Base-by-base conservation (phyloP, 768 basidiomycete genomes). In the Fomitopsis serialis region DNA sequence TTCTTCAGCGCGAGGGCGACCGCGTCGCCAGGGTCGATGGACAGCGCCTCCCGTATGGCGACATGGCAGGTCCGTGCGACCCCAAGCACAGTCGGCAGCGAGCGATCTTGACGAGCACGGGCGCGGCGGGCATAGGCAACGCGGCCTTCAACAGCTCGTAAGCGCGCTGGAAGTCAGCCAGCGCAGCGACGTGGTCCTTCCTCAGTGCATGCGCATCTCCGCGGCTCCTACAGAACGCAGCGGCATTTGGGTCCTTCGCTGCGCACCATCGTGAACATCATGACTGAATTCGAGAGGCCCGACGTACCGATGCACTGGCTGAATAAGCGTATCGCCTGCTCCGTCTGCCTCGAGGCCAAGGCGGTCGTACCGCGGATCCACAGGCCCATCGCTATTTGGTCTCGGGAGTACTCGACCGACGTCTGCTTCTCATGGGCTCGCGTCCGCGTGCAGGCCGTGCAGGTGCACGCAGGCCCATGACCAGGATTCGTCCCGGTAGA, bases 41-140 rank as follows among this genome's bases (percentile, higher is more conserved):
- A 37, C 9, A 56, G 34, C 10, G 47, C 55, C 2, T 56, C 46
- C 1, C 42, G n/a, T 3, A 48, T 32, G 8, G 51, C 51, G 42
- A 52, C 25, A 56, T 27, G n/a, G 55, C 55, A 17, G 51, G 3
- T 5, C 45, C n/a, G 5, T 21, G 37, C 4, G 44, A 52, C 2
- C 50, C 55, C 11, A 52, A 45, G n/a, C 32, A 32, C 12, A 56
- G 27, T 11, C 51, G 50, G 25, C 50, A 52, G 11, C 51, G 50
- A 19, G 55, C 55, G 3, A 42, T 44, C 19, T 42, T 11, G 2
- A 48, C 9, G 23, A 43, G 24, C 11, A 43, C 23, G 3, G 8
- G 11, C 8, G 27, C 24, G 7, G 45, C 17, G 17, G 27, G 2
- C 17, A 12, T 36, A 22, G 50, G 48, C 19, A 19, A 13, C 5